A percentile compares a stretch with the other conserved stretches of the same genome.
These are phyloP conservation scores for Mucor velutinosus DNA, from an alignment of 371 early-diverging fungal genomes.

Conservation along the genomic window DNA sequence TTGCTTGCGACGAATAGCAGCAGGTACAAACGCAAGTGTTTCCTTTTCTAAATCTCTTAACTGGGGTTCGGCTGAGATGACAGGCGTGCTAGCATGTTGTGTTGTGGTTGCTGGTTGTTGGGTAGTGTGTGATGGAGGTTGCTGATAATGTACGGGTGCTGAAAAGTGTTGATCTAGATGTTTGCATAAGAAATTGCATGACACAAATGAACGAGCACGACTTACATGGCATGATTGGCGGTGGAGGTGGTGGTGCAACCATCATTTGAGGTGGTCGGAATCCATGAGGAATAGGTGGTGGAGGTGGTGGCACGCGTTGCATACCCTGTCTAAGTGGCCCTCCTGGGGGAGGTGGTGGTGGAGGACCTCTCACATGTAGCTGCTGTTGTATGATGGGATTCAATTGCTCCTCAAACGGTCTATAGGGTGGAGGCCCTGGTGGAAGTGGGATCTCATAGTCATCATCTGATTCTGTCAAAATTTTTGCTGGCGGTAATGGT, in stretches of 20 bases:
- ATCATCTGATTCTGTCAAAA: slow-evolving; percentile 39
- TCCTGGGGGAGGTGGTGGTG: slow-evolving; percentile 23
- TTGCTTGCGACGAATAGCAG: slow-evolving; percentile 60
- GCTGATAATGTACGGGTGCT: slow-evolving; percentile 14
- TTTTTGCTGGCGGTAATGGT: background rate
- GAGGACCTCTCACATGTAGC: background rate
- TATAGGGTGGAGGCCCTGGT: slow-evolving; percentile 46
- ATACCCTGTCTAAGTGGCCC: background rate
- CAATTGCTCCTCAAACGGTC: slow-evolving; percentile 32
- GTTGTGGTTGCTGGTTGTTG: background rate
- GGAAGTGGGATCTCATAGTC: slow-evolving; percentile 52
- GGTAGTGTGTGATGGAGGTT: background rate
- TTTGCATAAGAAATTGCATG: background rate
- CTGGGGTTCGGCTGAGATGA: slow-evolving; percentile 67
- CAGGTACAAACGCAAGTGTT: slow-evolving; percentile 62
- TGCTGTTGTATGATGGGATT: slow-evolving; percentile 3
- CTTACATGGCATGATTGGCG: slow-evolving; percentile 14
- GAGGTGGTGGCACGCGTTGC: slow-evolving; percentile 16
- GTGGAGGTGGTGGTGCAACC: slow-evolving; percentile 12
- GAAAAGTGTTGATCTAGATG: slow-evolving; percentile 10
- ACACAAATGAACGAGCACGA: slow-evolving; percentile 1
- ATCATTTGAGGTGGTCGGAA: slow-evolving; percentile 1
- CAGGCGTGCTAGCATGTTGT: slow-evolving; percentile 32
- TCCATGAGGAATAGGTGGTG: slow-evolving; percentile 9
- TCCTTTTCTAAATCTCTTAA: slow-evolving; percentile 68